These are phyloP conservation scores for Globisporangium irregulare DNA, from an alignment of 352 stramenopile genomes.

Conservation along the genomic window DNA sequence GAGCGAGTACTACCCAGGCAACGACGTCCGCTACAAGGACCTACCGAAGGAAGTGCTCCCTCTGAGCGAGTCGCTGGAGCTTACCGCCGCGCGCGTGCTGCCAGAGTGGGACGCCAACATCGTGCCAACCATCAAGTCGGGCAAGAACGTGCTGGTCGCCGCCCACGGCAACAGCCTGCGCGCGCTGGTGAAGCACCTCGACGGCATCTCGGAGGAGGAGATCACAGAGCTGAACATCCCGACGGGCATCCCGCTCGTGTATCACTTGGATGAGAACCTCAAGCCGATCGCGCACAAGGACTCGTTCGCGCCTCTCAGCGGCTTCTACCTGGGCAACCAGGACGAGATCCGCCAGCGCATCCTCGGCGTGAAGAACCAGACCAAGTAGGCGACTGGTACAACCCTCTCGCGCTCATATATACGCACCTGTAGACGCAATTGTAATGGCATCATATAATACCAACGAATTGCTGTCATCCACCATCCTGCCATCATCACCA, in stretches of 20 bases:
- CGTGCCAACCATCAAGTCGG: slow-evolving; percentile 86
- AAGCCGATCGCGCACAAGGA: slow-evolving; percentile 80
- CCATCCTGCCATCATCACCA: background rate
- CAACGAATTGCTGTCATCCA: background rate
- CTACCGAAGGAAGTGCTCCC: slow-evolving; percentile 86
- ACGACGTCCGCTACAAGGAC: slow-evolving; percentile 90
- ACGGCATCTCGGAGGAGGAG: slow-evolving; percentile 89
- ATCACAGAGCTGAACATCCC: slow-evolving; percentile 95
- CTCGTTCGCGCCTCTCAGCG: slow-evolving; percentile 81
- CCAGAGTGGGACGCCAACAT: slow-evolving; percentile 92
- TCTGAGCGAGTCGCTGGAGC: slow-evolving; percentile 91
- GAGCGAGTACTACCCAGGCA: slow-evolving; percentile 91
- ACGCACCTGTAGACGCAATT: background rate
- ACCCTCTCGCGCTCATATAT: background rate
- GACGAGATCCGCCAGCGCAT: slow-evolving; percentile 96
- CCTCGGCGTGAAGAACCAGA: slow-evolving; percentile 97
- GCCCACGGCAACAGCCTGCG: slow-evolving; percentile 94
- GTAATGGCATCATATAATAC: background rate
- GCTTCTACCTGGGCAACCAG: slow-evolving; percentile 92
- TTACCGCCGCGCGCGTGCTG: slow-evolving; percentile 90
- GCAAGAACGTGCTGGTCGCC: slow-evolving; percentile 95
- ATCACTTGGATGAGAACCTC: slow-evolving; percentile 85
- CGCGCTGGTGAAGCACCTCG: slow-evolving; percentile 93
- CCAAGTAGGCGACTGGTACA: slow-evolving; percentile 79
- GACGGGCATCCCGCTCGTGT: slow-evolving; percentile 87